These are phyloP conservation scores for Diversispora eburnea DNA, from an alignment of 192 early-diverging fungal genomes.

Conservation along the genomic window DNA sequence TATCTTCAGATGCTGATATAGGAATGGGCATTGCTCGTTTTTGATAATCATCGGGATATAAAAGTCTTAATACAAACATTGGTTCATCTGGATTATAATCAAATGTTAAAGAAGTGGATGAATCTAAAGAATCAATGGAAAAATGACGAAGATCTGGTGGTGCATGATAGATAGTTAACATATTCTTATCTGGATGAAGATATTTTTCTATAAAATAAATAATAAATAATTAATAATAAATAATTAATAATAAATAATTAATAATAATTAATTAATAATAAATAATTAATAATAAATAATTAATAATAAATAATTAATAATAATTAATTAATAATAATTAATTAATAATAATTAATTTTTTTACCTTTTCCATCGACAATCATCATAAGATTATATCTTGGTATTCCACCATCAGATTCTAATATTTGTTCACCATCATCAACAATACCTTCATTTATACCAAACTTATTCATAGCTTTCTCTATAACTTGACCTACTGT, in stretches of 20 bases:
- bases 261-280: not conserved
- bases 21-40: constrained; percentile 13
- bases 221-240: not conserved
- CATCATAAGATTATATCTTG: constrained; percentile 19
- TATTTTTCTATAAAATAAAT: constrained; percentile 5
- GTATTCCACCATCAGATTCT: constrained; percentile 12
- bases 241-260: not conserved
- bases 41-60: constrained; percentile 9
- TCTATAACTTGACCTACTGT: constrained; percentile 46
- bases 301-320: not conserved
- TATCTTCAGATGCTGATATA: not conserved
- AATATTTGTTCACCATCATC: constrained; percentile 35
- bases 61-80: constrained; percentile 25
- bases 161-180: constrained; percentile 14
- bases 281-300: not conserved
- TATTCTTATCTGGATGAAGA: not conserved
- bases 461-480: constrained; percentile 49
- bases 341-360: not conserved
- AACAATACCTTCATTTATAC: constrained; percentile 42
- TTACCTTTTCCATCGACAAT: constrained; percentile 24
- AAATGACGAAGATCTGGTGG: constrained; percentile 15
- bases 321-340: not conserved
- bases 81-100: constrained; percentile 28
- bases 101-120: not conserved
- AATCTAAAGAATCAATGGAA: constrained; percentile 26